Conservation (phyloP, 2,329 filamentous ascomycete genomes). For the Bretziella fagacearum region DNA sequence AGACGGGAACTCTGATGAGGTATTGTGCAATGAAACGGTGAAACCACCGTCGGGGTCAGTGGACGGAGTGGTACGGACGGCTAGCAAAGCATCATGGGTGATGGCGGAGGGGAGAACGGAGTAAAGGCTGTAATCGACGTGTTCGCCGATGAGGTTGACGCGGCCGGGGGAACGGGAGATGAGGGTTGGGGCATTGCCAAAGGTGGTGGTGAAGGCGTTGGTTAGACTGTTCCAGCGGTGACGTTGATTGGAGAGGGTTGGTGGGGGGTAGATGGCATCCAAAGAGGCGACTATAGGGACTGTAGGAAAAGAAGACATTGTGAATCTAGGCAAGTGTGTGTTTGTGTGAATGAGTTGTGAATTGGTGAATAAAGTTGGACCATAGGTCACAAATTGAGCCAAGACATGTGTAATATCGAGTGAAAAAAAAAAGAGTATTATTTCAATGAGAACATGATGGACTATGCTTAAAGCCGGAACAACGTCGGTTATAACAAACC, state of each 20-base stretch:
- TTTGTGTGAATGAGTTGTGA: not conserved
- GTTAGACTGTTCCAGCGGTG: conserved; percentile 62
- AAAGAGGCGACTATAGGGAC: conserved; percentile 64
- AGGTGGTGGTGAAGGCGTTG: conserved; percentile 50
- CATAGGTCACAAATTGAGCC: too few species aligned
- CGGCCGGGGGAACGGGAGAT: conserved; percentile 80
- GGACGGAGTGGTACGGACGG: conserved; percentile 44
- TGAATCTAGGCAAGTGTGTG: too few species aligned
- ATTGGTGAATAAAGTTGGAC: too few species aligned
- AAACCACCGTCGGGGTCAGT: conserved; percentile 30
- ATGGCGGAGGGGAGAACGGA: conserved; percentile 92
- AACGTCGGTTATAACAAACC: too few species aligned
- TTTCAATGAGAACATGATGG: too few species aligned
- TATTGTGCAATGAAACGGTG: conserved; percentile 53
- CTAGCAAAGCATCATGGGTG: conserved; percentile 76
- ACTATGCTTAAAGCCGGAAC: too few species aligned
- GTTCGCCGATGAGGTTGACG: conserved; percentile 97
- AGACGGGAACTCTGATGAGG: conserved; percentile 66
- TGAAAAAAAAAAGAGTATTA: too few species aligned
- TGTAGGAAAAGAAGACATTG: not conserved
- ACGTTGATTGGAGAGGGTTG: conserved; percentile 49
- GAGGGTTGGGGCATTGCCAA: conserved; percentile 57
- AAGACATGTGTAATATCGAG: too few species aligned
- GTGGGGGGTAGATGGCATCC: conserved; percentile 65
- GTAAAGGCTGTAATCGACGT: conserved; percentile 97